phyloP scores from a whole-genome alignment of 2,329 filamentous ascomycete species.

The Exutisphaerella laricina region DNA sequence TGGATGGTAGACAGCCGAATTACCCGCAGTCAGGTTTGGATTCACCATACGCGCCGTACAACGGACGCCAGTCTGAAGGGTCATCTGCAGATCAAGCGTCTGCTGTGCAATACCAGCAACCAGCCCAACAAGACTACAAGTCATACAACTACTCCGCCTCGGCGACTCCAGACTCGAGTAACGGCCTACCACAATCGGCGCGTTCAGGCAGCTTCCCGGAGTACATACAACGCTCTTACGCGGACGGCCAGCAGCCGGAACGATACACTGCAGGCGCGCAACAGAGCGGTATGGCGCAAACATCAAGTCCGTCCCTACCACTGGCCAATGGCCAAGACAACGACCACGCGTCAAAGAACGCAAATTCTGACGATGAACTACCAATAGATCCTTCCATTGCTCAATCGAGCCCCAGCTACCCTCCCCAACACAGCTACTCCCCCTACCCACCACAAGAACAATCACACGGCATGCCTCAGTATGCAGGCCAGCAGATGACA shows the following conservation, averaged over 20 bases:
- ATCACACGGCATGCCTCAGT: conserved; percentile 81
- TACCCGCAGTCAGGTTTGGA: conserved; percentile 51
- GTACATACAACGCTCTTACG: conserved; percentile 68
- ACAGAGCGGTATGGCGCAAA: conserved; percentile 86
- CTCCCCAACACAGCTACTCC: conserved; percentile 73
- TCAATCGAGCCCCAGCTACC: conserved; percentile 85
- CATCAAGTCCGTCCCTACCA: conserved; percentile 91
- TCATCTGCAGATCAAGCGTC: conserved; percentile 82
- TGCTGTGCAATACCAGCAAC: conserved; percentile 82
- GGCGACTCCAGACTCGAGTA: conserved; percentile 83
- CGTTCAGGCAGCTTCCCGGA: conserved; percentile 82
- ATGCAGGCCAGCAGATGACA: conserved; percentile 56
- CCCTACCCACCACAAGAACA: conserved; percentile 76
- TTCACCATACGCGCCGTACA: conserved; percentile 49
- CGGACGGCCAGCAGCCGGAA: conserved; percentile 67
- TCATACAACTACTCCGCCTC: conserved; percentile 61
- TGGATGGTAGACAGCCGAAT: conserved; percentile 50
- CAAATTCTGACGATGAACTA: conserved; percentile 93
- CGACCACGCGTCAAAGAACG: conserved; percentile 48
- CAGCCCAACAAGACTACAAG: conserved; percentile 64
- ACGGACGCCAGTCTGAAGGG: conserved; percentile 71
- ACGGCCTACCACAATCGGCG: conserved; percentile 68
- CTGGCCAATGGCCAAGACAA: conserved; percentile 77
- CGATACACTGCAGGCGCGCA: conserved; percentile 69
- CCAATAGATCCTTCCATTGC: conserved; percentile 99